A percentile compares a stretch with the other conserved stretches of the same genome.
Evolutionary conservation across 108 stramenopile species (phyloP).

Genomic region (Ochromonas danica): DNA sequence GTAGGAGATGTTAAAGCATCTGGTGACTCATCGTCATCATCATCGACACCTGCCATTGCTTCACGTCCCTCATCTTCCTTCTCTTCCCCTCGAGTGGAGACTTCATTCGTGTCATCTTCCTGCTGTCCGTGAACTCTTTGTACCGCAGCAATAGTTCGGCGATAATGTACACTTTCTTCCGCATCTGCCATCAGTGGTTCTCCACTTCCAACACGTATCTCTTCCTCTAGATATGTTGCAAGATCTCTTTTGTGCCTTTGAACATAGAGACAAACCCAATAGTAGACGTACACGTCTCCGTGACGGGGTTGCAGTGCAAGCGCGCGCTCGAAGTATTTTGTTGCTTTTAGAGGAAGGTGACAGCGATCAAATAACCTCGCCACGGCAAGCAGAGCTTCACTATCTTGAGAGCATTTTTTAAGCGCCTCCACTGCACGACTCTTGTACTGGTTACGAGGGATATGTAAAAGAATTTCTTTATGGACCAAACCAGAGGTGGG

Average conservation of each 20-base stretch:
- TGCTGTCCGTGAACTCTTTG: too few relatives aligned
- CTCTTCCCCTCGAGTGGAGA: neutral
- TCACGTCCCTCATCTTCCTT: neutral
- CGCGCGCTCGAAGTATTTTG: conserved; percentile 93
- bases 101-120: neutral
- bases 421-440: conserved; percentile 71
- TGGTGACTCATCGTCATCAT: neutral
- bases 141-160: neutral
- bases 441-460: conserved; percentile 67
- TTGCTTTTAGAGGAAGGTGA: conserved; percentile 82
- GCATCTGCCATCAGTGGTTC: neutral
- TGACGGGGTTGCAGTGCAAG: conserved; percentile 74
- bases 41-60: neutral
- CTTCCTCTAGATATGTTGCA: conserved; percentile 63
- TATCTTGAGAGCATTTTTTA: conserved; percentile 80
- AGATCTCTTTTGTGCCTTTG: conserved; percentile 65
- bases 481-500: conserved; percentile 80
- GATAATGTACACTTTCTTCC: neutral
- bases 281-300: conserved; percentile 90
- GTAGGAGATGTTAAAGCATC: neutral
- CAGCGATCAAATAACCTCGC: conserved; percentile 84
- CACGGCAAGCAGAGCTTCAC: conserved; percentile 80
- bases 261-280: conserved; percentile 75
- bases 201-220: conserved; percentile 34
- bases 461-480: conserved; percentile 77